Evolutionary conservation across 2,329 filamentous ascomycete species (phyloP), one percentile per base, ranked within the genome.

Genomic region (Epichloe glyceriae): DNA sequence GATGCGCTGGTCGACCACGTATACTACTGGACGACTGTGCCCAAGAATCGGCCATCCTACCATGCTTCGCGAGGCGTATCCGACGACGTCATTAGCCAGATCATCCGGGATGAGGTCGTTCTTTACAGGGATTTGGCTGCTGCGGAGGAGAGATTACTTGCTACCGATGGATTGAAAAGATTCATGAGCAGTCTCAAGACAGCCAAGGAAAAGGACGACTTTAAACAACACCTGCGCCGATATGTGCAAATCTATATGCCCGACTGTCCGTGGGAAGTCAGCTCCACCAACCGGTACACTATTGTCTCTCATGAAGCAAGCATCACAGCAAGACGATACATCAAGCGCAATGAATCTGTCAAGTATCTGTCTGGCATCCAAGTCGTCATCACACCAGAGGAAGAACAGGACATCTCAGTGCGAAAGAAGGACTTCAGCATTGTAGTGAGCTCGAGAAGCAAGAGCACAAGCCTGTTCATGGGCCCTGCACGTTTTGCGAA

Each of bases 401-500:
- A 98, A 66, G 93, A 97, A 64, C 78, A 82, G 54, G 82, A 86
- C 51, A 78, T 97, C 52, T 85, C 88, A 26, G 68, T 83, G 55
- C 84, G 82, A 53, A 86, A 93, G 63, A 90, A 91, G 62, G 93
- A 98, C 64, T 98, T 98, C 65, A 96, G 90, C 65, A 90, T 98
- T 56, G 90, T 98, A 34, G 86, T 96, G 62, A 95, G 90, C 55
- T 91, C 88, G 57, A 79, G 93, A 52, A 91, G 86, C 68, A 96
- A 95, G 69, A 85, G 85, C 54, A 86, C 90, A 33, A 95, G 88
- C 48, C 73, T 98, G 41, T 97, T 98, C 64, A 83, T 98, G 64
- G 93, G 93, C 0, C 94, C 93, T 7, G 93, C 93, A 35, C 83
- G 93, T 47, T 97, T 98, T 65, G 89, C 93, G 26, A 98, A 98